Evolutionary conservation across 345 rosid species (phyloP).

Genomic region (Rhizophora mangle): DNA sequence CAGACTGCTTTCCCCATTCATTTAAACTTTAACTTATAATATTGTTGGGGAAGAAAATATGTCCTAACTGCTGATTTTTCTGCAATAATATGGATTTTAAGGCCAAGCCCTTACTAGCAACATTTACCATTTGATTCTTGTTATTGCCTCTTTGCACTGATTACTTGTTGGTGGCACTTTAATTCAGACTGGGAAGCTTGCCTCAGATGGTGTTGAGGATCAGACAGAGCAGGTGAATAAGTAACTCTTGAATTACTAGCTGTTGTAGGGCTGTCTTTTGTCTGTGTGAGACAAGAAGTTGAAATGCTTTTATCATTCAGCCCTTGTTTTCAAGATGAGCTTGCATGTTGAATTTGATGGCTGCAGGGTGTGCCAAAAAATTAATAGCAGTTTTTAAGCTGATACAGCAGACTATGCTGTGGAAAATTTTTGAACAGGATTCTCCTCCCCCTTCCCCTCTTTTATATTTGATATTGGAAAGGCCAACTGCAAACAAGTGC

Average conservation of each 20-base stretch:
- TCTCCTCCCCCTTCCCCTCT: neutral
- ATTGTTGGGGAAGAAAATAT: too few relatives aligned
- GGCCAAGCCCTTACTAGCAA: neutral
- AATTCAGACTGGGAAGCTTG: conserved; percentile 69
- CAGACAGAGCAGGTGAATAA: conserved; percentile 83
- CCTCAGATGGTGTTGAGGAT: conserved; percentile 65
- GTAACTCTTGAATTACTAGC: neutral
- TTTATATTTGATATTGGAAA: neutral
- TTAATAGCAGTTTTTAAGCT: too few relatives aligned
- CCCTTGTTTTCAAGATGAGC: neutral
- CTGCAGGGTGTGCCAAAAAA: neutral
- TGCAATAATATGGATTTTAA: neutral
- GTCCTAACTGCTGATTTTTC: neutral
- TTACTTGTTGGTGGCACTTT: conserved; percentile 15
- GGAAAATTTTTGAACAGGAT: too few relatives aligned
- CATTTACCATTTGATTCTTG: too few relatives aligned
- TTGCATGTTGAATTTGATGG: neutral
- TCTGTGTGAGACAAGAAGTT: neutral
- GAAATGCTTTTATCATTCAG: neutral
- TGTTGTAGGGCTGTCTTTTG: neutral
- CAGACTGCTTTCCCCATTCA: too few relatives aligned
- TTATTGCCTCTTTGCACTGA: conserved; percentile 1
- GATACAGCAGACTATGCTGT: too few relatives aligned
- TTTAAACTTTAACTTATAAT: too few relatives aligned
- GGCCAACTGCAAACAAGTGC: neutral